Base-by-base conservation (phyloP, 345 rosid genomes). In the Pseudoturritis turrita region DNA sequence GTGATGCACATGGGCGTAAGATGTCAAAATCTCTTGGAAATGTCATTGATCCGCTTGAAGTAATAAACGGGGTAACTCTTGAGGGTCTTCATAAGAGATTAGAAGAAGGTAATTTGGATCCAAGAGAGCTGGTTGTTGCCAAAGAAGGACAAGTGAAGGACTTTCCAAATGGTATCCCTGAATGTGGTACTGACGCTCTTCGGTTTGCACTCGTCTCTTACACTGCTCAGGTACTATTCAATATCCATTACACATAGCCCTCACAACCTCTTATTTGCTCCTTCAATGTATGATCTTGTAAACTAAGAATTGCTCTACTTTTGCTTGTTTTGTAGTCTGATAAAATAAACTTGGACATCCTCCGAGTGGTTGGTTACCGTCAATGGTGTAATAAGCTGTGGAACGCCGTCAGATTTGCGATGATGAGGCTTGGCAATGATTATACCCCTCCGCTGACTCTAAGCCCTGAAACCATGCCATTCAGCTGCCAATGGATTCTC, bases 361-460 rank as follows among this genome's bases (percentile, higher is more conserved):
- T 82, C 79, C 84, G 97, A 80, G 99, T 95, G 40, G 92, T 88
- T 71, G 98, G 97, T 18, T 91, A 91, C 82, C 98, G 96, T n/a
- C 98, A 95, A 56, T 95, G 99, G 99, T 95, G 99, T 78, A 95
- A 95, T 80, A 95, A 95, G 71, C 73, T 95, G 41, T 91, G 99
- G 98, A 91, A 95, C 74, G 99, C 98, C 6, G 97, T 95, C 75
- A 89, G 97, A 50, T 95, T 89, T 79, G 96, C 96, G 11, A 87
- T 95, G 96, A 86, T 86, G 82, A 95, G 85, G 74, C 98, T 95
- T 68, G 94, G 90, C 5, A 82, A 82, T 60, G 83, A 74, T 74
- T 89, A 83, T 71, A 36, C 68, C 17, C 98, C 96, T 58, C 92
- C 87, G 10, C 39, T 26, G 46, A 75, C 35, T 35, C 66, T 88